Percentiles rank a stretch among this genome's conserved stretches.
phyloP scores from a whole-genome alignment of 225 moss, liverwort and hornwort genomes.

The Pseudoscleropodium purum region DNA sequence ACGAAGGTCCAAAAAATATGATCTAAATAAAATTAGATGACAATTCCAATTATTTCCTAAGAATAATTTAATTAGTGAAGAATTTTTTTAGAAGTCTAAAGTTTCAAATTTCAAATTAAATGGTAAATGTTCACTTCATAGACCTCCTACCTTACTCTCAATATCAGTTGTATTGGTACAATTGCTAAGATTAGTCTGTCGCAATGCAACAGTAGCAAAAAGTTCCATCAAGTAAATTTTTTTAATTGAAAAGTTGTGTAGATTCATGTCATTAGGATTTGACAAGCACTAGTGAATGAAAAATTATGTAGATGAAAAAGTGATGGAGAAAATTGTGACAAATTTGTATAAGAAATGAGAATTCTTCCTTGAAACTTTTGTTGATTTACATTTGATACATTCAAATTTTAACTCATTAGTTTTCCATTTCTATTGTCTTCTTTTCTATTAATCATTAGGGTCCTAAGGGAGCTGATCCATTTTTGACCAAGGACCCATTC shows the following conservation, averaged over 20 bases:
- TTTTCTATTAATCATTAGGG: background rate
- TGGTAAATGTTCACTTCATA: background rate
- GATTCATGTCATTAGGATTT: background rate
- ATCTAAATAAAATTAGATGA: background rate
- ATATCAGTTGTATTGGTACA: background rate
- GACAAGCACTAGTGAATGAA: background rate
- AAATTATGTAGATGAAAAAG: background rate
- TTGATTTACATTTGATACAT: background rate
- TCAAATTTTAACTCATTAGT: background rate
- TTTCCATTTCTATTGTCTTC: background rate
- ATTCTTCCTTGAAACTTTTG: background rate
- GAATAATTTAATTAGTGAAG: background rate
- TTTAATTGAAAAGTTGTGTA: background rate
- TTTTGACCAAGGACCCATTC: no score
- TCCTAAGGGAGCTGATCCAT: background rate
- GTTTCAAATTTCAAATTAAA: background rate
- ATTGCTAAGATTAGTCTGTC: fast-evolving
- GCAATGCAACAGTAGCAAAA: background rate
- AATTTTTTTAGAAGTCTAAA: background rate
- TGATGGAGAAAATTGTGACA: background rate
- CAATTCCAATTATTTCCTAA: background rate
- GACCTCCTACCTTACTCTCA: background rate
- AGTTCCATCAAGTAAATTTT: background rate
- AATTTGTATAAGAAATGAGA: background rate
- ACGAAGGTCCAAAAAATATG: fast-evolving